Conservation (phyloP, 768 basidiomycete genomes). For the Boletus pseudopeckii region DNA sequence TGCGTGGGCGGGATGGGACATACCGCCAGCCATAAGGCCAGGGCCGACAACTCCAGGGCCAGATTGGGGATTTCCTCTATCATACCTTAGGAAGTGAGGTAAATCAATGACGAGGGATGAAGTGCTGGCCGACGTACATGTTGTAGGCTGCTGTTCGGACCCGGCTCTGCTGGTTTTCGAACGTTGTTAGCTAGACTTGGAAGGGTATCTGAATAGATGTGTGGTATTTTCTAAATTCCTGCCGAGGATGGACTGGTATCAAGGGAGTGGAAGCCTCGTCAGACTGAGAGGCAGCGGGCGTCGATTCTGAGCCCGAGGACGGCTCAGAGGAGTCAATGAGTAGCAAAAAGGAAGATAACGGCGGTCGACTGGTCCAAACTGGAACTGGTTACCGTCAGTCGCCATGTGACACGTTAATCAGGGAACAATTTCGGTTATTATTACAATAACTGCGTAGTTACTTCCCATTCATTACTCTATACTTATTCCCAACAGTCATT, state of each 20-base stretch:
- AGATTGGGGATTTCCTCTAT: slow-evolving; percentile 51
- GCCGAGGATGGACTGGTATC: slow-evolving; percentile 12
- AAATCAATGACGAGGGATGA: slow-evolving; percentile 7
- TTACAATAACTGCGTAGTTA: neutral
- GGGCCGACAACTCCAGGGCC: slow-evolving; percentile 52
- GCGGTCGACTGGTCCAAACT: neutral
- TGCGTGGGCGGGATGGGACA: slow-evolving; percentile 29
- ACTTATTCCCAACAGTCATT: too few species aligned
- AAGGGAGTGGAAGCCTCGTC: slow-evolving; percentile 32
- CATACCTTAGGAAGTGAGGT: slow-evolving; percentile 46
- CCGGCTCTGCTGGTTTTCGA: slow-evolving; percentile 43
- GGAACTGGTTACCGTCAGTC: slow-evolving; percentile 17
- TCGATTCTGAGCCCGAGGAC: slow-evolving; percentile 7
- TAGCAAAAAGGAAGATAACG: neutral
- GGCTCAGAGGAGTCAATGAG: slow-evolving; percentile 5
- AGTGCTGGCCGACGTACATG: slow-evolving; percentile 47
- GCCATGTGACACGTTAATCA: slow-evolving; percentile 12
- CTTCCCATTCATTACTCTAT: neutral
- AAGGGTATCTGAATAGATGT: slow-evolving; percentile 24
- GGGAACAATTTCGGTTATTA: slow-evolving; percentile 19
- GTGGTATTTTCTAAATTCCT: slow-evolving; percentile 1
- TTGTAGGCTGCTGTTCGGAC: slow-evolving; percentile 61
- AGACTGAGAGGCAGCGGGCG: slow-evolving; percentile 20
- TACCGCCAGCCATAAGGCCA: slow-evolving; percentile 41
- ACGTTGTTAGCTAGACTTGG: slow-evolving; percentile 30